These are phyloP conservation scores for Pythium diclinum DNA, from an alignment of 352 stramenopile species.

Conservation along the genomic window DNA sequence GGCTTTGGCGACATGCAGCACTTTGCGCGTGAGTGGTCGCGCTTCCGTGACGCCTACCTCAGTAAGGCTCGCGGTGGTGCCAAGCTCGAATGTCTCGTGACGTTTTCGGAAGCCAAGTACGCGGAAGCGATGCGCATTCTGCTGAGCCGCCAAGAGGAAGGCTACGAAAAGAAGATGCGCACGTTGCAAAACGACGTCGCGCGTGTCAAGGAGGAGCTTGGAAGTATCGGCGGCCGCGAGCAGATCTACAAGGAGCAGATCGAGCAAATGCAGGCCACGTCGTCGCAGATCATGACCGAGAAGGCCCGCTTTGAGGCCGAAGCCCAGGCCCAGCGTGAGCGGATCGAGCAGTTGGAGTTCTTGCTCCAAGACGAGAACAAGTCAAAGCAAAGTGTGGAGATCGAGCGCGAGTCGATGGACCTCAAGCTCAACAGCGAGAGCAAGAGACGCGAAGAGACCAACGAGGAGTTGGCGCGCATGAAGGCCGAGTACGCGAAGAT, in stretches of 20 bases:
- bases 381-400: slow-evolving; percentile 68
- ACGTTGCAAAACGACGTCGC: slow-evolving; percentile 65
- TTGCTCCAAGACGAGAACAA: slow-evolving; percentile 58
- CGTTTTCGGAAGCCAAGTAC: slow-evolving; percentile 78
- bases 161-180: slow-evolving; percentile 84
- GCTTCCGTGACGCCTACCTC: slow-evolving; percentile 74
- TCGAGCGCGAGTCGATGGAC: slow-evolving; percentile 73
- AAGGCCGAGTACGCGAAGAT: slow-evolving; percentile 70
- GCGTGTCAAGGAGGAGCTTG: slow-evolving; percentile 81
- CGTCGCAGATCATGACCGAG: slow-evolving; percentile 73
- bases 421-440: slow-evolving; percentile 59
- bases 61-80: slow-evolving; percentile 63
- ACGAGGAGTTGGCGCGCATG: slow-evolving; percentile 59
- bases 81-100: slow-evolving; percentile 71
- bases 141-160: slow-evolving; percentile 78
- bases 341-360: slow-evolving; percentile 63
- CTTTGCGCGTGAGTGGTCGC: slow-evolving; percentile 65
- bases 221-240: slow-evolving; percentile 70
- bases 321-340: slow-evolving; percentile 60
- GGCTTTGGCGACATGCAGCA: slow-evolving; percentile 79
- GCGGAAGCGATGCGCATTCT: slow-evolving; percentile 81
- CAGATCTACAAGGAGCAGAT: slow-evolving; percentile 88
- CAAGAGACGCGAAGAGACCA: slow-evolving; percentile 53
- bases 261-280: slow-evolving; percentile 75
- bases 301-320: slow-evolving; percentile 69